These are phyloP conservation scores for Nannizzia gypsea DNA, from an alignment of 2,329 filamentous ascomycete species.

Conservation along the genomic window DNA sequence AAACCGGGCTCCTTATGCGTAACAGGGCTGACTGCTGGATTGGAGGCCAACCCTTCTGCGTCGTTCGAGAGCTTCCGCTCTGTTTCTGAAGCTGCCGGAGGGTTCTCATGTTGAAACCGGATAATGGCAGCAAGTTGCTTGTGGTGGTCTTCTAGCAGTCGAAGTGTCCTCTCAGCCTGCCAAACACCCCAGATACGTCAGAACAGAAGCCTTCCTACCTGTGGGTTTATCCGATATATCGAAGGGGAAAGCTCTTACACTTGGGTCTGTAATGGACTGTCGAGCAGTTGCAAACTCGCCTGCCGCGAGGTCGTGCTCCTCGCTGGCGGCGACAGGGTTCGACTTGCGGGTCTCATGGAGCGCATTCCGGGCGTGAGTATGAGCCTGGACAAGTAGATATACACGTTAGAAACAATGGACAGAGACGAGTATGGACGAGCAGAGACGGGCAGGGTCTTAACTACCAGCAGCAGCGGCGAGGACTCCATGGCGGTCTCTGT, in stretches of 20 bases:
- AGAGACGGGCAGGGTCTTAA: conserved; percentile 17
- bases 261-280: conserved; percentile 52
- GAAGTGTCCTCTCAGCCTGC: conserved; percentile 71
- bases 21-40: conserved; percentile 9
- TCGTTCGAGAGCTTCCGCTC: conserved; percentile 9
- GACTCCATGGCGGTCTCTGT: conserved; percentile 62
- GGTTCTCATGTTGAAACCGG: conserved; percentile 51
- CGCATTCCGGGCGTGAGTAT: conserved; percentile 79
- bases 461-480: conserved; percentile 56
- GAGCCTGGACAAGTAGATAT: conserved; percentile 46
- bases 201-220: background rate
- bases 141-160: conserved; percentile 79
- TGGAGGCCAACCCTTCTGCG: conserved; percentile 9
- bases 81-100: conserved; percentile 18
- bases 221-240: background rate
- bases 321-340: conserved; percentile 68
- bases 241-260: conserved; percentile 30
- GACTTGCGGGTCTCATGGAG: conserved; percentile 56
- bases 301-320: conserved; percentile 78
- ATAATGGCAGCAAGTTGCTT: conserved; percentile 70
- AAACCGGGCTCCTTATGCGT: conserved; percentile 9
- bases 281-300: conserved; percentile 77
- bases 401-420: background rate
- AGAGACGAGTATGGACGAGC: too few species aligned
- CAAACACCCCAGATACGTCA: conserved; percentile 28